These are phyloP conservation scores for Anaeromyces robustus DNA, from an alignment of 192 early-diverging fungal genomes.

Conservation along the genomic window DNA sequence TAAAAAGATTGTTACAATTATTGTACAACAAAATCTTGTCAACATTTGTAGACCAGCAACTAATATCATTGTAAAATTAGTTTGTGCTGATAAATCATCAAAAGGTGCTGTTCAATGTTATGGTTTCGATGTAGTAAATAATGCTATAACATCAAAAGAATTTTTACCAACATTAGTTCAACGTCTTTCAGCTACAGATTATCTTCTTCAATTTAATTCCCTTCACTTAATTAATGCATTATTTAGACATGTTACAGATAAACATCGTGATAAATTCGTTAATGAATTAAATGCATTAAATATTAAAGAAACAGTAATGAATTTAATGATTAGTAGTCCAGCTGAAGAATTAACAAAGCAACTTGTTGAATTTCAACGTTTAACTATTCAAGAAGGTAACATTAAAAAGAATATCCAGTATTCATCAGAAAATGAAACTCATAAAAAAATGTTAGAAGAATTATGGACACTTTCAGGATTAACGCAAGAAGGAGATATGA, in stretches of 20 bases:
- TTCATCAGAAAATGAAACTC: conserved; percentile 23
- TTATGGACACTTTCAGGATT: conserved; percentile 29
- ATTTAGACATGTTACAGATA: conserved; percentile 40
- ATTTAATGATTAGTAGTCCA: conserved; percentile 22
- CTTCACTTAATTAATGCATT: conserved; percentile 43
- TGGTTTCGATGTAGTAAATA: conserved; percentile 32
- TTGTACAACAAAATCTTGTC: conserved; percentile 46
- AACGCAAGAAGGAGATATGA: conserved; percentile 16
- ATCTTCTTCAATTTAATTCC: conserved; percentile 43
- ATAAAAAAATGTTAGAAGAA: conserved; percentile 29
- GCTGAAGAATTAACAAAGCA: conserved; percentile 43
- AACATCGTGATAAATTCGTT: conserved; percentile 22
- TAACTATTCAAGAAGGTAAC: conserved; percentile 35
- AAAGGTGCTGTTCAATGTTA: conserved; percentile 20
- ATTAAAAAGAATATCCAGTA: conserved; percentile 27
- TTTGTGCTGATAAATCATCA: conserved; percentile 17
- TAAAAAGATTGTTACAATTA: conserved; percentile 24
- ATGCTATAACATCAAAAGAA: conserved; percentile 16
- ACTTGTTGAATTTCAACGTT: conserved; percentile 50
- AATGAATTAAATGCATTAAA: conserved; percentile 30
- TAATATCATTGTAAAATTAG: conserved; percentile 47
- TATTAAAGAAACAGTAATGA: conserved; percentile 23
- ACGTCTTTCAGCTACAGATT: conserved; percentile 40
- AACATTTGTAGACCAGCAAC: conserved; percentile 58
- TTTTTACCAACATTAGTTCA: conserved; percentile 33